These are phyloP conservation scores for Trichosphaerium sp. DNA, from an alignment of 78 protist species.

Conservation along the genomic window DNA sequence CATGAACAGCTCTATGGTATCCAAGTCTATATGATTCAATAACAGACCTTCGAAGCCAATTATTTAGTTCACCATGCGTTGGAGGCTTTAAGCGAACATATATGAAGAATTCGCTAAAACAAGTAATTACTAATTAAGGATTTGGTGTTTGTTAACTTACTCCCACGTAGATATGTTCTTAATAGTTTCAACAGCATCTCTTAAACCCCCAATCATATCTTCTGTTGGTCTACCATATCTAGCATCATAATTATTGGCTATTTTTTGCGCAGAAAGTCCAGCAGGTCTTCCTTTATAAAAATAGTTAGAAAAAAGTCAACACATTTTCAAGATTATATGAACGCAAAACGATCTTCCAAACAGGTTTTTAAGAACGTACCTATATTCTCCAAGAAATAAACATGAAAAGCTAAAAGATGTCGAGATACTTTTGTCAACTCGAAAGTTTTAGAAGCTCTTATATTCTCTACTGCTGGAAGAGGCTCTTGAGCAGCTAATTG, in stretches of 20 bases:
- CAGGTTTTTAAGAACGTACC: slow-evolving; percentile 12
- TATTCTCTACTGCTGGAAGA: slow-evolving; percentile 7
- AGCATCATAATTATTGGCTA: slow-evolving; percentile 2
- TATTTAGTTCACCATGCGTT: not conserved
- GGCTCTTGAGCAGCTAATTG: no score
- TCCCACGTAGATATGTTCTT: slow-evolving; percentile 39
- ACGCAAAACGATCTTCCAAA: slow-evolving; percentile 7
- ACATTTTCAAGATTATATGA: no score
- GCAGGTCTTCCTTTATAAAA: no score
- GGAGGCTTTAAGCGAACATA: slow-evolving; percentile 9
- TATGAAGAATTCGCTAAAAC: slow-evolving; percentile 14
- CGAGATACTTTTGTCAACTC: slow-evolving; percentile 22
- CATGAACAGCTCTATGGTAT: no score
- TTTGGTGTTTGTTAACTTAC: not conserved
- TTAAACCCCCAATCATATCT: slow-evolving; percentile 14
- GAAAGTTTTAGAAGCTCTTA: slow-evolving; percentile 6
- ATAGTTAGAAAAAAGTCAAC: no score
- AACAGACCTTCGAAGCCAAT: slow-evolving; percentile 39
- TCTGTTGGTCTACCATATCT: slow-evolving; percentile 26
- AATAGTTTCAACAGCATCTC: slow-evolving; percentile 30
- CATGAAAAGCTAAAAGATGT: slow-evolving; percentile 44
- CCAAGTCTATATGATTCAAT: no score
- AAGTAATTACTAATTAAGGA: not conserved
- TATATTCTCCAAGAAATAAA: slow-evolving; percentile 26
- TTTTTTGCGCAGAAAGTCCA: no score